Conservation (phyloP, 2,329 filamentous ascomycete species). For the Didymella glomerata region DNA sequence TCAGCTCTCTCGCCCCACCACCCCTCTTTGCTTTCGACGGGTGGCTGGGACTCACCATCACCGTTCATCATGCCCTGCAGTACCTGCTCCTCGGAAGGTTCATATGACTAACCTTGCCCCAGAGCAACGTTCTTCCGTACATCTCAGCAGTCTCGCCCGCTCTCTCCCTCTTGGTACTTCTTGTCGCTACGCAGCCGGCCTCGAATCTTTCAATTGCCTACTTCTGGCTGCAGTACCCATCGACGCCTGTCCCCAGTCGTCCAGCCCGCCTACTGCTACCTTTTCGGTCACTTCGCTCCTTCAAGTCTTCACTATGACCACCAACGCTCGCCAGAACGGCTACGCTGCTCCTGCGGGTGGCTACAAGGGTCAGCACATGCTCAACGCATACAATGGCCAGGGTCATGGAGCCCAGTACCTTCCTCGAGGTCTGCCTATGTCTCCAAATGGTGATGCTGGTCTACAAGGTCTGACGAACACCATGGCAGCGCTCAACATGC, state of each 20-base stretch:
- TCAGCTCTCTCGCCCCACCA: slow-evolving; percentile 8
- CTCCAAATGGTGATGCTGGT: slow-evolving; percentile 42
- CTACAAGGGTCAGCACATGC: slow-evolving; percentile 47
- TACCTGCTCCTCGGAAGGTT: not conserved
- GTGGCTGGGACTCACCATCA: slow-evolving; percentile 32
- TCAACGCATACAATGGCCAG: slow-evolving; percentile 42
- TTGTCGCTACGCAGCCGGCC: slow-evolving; percentile 21
- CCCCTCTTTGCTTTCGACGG: slow-evolving; percentile 7
- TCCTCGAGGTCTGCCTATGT: slow-evolving; percentile 47
- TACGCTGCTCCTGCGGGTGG: slow-evolving; percentile 36
- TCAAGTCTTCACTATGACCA: slow-evolving; percentile 33
- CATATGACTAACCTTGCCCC: slow-evolving; percentile 24
- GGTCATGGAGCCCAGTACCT: slow-evolving; percentile 47
- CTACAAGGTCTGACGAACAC: slow-evolving; percentile 47
- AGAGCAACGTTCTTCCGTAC: slow-evolving; percentile 46
- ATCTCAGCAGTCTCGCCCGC: slow-evolving; percentile 39
- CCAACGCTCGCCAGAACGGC: slow-evolving; percentile 44
- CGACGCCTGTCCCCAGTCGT: slow-evolving; percentile 5
- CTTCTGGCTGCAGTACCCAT: slow-evolving; percentile 15
- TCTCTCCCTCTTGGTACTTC: slow-evolving; percentile 27
- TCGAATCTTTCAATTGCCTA: slow-evolving; percentile 19
- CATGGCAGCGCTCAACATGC: slow-evolving; percentile 50
- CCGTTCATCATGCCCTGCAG: slow-evolving; percentile 21
- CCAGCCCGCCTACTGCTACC: slow-evolving; percentile 7
- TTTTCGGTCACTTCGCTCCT: slow-evolving; percentile 7